A percentile compares a stretch with the other conserved stretches of the same genome.
Evolutionary conservation across 179 eudicot species (phyloP).

Genomic region (Spergularia azorica): DNA sequence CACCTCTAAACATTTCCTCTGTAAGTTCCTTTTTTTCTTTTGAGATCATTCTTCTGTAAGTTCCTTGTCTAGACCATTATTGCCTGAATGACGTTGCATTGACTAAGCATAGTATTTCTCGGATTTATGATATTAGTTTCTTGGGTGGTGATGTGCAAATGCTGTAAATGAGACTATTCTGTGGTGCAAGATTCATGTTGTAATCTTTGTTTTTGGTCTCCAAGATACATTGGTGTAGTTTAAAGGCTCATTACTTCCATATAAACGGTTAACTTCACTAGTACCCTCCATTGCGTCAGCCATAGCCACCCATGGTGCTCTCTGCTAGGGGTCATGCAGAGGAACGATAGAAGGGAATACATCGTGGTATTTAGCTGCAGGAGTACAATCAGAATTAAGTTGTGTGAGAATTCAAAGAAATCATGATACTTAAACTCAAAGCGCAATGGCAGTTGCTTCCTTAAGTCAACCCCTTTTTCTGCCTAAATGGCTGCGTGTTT

Average conservation of each 20-base stretch:
- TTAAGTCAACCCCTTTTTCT: not conserved
- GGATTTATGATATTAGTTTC: not conserved
- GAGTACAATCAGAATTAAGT: not conserved
- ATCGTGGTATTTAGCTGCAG: not conserved
- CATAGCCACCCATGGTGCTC: no score
- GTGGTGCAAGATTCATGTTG: not conserved
- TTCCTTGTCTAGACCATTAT: constrained; percentile 7
- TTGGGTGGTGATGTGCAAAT: not conserved
- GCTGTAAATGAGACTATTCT: not conserved
- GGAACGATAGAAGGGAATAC: not conserved
- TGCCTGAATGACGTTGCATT: not conserved
- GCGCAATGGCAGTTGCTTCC: not conserved
- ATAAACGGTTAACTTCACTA: no score
- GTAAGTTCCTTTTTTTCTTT: constrained; percentile 36
- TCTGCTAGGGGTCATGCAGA: not conserved
- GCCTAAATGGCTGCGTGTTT: not conserved
- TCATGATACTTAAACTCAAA: not conserved
- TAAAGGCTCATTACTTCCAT: no score
- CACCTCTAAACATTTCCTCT: constrained; percentile 21
- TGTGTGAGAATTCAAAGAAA: not conserved
- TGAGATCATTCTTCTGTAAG: constrained; percentile 39
- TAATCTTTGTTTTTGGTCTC: not conserved
- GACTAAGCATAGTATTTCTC: not conserved
- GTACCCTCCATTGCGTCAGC: no score
- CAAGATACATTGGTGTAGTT: not conserved